Conservation (phyloP, 1,284 basidiomycete genomes). For the Irpex sp. region DNA sequence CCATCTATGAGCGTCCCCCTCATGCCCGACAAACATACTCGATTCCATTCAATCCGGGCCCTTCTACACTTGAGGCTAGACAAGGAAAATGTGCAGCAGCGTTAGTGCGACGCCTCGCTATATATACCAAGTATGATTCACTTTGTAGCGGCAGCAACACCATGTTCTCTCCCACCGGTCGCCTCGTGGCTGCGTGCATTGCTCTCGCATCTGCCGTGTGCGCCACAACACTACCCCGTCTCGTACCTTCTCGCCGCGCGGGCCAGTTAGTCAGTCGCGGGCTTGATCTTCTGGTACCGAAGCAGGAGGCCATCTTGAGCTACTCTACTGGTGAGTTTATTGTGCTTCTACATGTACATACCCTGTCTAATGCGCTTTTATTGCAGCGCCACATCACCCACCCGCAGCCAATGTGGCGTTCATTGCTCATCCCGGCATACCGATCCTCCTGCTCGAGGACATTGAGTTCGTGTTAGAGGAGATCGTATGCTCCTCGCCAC, state of each 20-base stretch:
- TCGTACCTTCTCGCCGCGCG: background rate
- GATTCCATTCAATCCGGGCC: background rate
- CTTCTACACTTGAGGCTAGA: no score
- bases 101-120: background rate
- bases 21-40: background rate
- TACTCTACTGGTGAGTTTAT: background rate
- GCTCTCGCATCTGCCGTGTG: background rate
- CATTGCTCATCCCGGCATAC: background rate
- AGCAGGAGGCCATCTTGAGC: background rate
- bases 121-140: background rate
- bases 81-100: background rate
- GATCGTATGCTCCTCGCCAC: background rate
- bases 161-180: background rate
- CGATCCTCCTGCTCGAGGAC: slow-evolving; percentile 3
- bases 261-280: background rate
- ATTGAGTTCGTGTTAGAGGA: background rate
- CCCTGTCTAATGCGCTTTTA: background rate
- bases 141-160: background rate
- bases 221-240: background rate
- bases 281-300: background rate
- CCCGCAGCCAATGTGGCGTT: slow-evolving; percentile 1
- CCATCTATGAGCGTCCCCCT: no score
- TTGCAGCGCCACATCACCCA: slow-evolving; percentile 3
- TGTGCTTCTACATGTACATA: background rate
- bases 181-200: background rate